Base-by-base conservation (phyloP, 1,284 basidiomycete genomes). In the Kalmanozyma brasiliensis region DNA sequence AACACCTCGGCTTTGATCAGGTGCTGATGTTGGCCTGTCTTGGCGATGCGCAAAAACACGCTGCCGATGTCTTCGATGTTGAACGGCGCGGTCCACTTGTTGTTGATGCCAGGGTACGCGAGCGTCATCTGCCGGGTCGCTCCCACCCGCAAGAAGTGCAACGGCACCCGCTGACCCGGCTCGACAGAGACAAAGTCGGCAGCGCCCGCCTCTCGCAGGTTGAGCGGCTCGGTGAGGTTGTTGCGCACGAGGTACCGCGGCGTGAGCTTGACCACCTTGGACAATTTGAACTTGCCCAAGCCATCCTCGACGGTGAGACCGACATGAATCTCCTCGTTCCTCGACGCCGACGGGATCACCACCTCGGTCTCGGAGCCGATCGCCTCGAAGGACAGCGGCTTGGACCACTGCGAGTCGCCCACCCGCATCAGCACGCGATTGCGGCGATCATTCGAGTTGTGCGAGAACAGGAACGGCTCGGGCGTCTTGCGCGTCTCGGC, bases 241-340 rank as follows among this genome's bases (percentile, higher is more conserved):
- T 98, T 99, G 82, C 90, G 91, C 77, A 98, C 84, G 64, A 98
- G 84, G 85, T 95, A 98, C 24, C 95, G 88, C 13, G 96, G 96
- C 7, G 91, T 86, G 35, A 98, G 85, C 1, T 92, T 96, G 77
- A 98, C 90, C 66, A 98, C 91, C 84, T 98, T 98, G 24, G 90
- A 91, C 43, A 98, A 85, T 82, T 98, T 97, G 84, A 98, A 98
- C 86, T 86, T 81, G 37, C 96, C 96, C 23, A 91, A 84, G 4
- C 95, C 95, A 82, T 97, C 94, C 19, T 88, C 87, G 87, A 96
- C 97, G 5, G 93, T 95, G 47, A 99, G 80, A 7, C 96, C 96
- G 33, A 93, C 84, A 77, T 94, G 92, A 62, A 90, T 87, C 81
- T 94, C 91, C 48, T 91, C 89, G n/a, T 87, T 84, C 55, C 87